These are phyloP conservation scores for Malbranchea cinnamomea DNA, from an alignment of 2,329 filamentous ascomycete genomes.

Conservation along the genomic window DNA sequence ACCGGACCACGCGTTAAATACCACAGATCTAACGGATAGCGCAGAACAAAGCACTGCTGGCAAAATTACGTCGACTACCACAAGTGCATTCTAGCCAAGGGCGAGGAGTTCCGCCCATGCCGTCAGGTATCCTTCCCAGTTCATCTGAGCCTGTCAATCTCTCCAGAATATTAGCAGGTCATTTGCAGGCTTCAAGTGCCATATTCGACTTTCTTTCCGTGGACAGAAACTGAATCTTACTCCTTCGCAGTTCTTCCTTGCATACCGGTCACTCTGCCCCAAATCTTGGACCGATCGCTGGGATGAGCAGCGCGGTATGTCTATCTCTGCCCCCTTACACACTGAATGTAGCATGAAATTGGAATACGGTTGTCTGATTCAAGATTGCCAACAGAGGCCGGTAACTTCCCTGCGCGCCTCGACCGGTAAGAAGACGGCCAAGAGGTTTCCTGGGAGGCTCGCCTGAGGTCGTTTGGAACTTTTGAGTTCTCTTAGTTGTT, in stretches of 20 bases:
- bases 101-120: conserved; percentile 95
- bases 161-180: too few relatives aligned
- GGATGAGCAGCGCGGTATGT: conserved; percentile 91
- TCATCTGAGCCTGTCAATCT: too few relatives aligned
- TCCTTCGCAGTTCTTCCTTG: conserved; percentile 95
- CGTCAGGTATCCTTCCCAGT: conserved; percentile 72
- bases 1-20: neutral
- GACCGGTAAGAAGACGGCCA: conserved; percentile 9
- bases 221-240: too few relatives aligned
- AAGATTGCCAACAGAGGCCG: conserved; percentile 29
- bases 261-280: conserved; percentile 95
- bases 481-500: too few relatives aligned
- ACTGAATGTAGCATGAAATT: neutral
- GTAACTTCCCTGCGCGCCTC: conserved; percentile 36
- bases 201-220: too few relatives aligned
- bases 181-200: too few relatives aligned
- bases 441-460: too few relatives aligned
- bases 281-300: conserved; percentile 86
- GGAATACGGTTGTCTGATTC: conserved; percentile 6
- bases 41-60: conserved; percentile 94
- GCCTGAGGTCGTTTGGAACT: too few relatives aligned
- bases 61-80: conserved; percentile 99
- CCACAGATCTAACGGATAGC: conserved; percentile 5
- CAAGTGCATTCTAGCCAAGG: conserved; percentile 98
- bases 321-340: conserved; percentile 3